Evolutionary conservation across 495 filamentous ascomycete species (phyloP), one percentile per base, ranked within the genome.

Genomic region (Penicillium ochrochloron): DNA sequence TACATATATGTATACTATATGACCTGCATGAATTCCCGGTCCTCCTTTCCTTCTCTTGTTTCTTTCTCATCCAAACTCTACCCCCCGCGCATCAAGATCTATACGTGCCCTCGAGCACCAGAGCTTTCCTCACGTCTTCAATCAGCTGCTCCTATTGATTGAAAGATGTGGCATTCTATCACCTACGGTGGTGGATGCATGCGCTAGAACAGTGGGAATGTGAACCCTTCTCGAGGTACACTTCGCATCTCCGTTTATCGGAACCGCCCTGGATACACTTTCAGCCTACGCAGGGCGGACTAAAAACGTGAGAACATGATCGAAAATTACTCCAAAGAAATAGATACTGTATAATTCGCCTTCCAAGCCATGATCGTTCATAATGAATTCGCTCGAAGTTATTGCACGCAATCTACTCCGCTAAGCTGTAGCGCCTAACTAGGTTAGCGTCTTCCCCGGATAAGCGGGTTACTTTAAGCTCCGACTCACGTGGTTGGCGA

Each of bases 231-330:
- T 29, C 34, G 62, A 62, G 74, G 72, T 72, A 81, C 78, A 75
- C 78, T 78, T 79, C 69, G 60, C 55, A 65, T 73, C 75, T 78
- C 72, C 78, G 76, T 82, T 83, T 83, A 70, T 80, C 79, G 74
- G 79, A 82, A 74, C 78, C 79, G 72, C 70, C 71, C 71, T 80
- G 72, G 56, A 62, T 19, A 42, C 56, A 66, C 68, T 77, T 59
- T 76, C 72, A 83, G 81, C 70, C 78, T 80, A 78, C 75, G 75
- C 76, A 77, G 75, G 73, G 68, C 78, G 81, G 81, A 83, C 81
- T 83, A 83, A 81, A 77, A 82, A 81, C 74, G 80, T 56, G 79
- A 78, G 79, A 74, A 83, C 78, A 83, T 71, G 12, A 27, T 33
- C 31, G 7, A 33, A 3, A 33, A 6, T 27, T 27, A 27, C 4